Percentiles rank a stretch among this genome's conserved stretches.
Evolutionary conservation across 371 early-diverging fungal genomes (phyloP).

Genomic region (Mortierella polycephala): DNA sequence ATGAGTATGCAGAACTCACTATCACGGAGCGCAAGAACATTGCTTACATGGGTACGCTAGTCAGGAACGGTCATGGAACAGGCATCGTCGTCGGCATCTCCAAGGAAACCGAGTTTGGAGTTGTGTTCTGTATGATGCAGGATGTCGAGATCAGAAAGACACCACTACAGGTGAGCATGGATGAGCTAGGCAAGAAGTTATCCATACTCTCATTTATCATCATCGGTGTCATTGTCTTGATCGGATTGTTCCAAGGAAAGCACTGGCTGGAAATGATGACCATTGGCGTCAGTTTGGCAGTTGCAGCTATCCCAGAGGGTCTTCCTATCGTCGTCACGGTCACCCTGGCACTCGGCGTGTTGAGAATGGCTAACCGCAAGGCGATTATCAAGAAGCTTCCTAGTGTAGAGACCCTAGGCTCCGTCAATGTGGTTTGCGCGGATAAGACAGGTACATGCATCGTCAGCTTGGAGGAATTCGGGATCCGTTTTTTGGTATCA

Average conservation of each 20-base stretch:
- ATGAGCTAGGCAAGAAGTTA: constrained; percentile 86
- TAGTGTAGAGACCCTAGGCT: constrained; percentile 92
- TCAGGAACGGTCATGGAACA: constrained; percentile 81
- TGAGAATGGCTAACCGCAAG: constrained; percentile 88
- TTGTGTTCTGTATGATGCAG: constrained; percentile 86
- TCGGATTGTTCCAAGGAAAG: constrained; percentile 90
- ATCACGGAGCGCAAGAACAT: constrained; percentile 85
- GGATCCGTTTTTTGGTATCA: too few relatives aligned
- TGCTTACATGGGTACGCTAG: constrained; percentile 90
- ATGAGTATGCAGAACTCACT: constrained; percentile 65
- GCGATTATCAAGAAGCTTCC: constrained; percentile 93
- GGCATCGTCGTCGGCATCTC: constrained; percentile 90
- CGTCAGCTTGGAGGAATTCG: not conserved
- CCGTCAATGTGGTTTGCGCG: constrained; percentile 89
- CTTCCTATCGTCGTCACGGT: constrained; percentile 94
- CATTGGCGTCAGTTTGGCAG: constrained; percentile 90
- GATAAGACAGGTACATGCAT: constrained; percentile 87
- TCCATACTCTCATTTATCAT: constrained; percentile 87
- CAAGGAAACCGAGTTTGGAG: constrained; percentile 88
- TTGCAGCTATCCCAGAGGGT: constrained; percentile 96
- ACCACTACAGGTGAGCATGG: constrained; percentile 90
- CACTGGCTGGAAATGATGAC: constrained; percentile 96
- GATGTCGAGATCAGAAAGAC: constrained; percentile 86
- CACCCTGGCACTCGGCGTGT: constrained; percentile 88
- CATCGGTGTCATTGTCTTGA: constrained; percentile 88